phyloP scores from a whole-genome alignment of 2,329 filamentous ascomycete genomes.

The Aspergillus candidus region DNA sequence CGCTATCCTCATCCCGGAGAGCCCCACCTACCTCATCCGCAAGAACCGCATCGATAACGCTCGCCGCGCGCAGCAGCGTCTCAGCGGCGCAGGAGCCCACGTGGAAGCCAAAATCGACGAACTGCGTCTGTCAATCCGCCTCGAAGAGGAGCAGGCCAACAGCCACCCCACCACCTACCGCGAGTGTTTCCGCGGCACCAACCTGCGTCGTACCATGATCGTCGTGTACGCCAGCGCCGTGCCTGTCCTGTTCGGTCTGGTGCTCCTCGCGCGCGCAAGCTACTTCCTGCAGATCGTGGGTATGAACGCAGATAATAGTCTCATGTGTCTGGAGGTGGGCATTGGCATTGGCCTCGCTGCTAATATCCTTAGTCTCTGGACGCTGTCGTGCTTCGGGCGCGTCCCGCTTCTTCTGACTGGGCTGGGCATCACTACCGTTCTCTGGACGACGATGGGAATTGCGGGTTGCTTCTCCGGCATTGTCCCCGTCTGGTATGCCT shows the following conservation, averaged over 20 bases:
- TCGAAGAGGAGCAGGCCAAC: conserved; percentile 42
- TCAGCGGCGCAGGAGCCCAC: conserved; percentile 40
- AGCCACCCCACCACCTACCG: conserved; percentile 22
- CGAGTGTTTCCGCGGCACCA: conserved; percentile 20
- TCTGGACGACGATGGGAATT: conserved; percentile 47
- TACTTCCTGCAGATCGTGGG: conserved; percentile 36
- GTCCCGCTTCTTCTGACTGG: conserved; percentile 28
- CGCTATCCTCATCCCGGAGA: conserved; percentile 46
- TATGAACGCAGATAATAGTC: conserved; percentile 22
- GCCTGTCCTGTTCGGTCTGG: conserved; percentile 43
- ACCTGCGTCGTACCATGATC: conserved; percentile 26
- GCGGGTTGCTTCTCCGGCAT: conserved; percentile 39
- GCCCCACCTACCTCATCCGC: conserved; percentile 46
- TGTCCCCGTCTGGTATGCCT: conserved; percentile 36
- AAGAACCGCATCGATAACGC: conserved; percentile 36
- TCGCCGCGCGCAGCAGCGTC: conserved; percentile 42
- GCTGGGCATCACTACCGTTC: conserved; percentile 22
- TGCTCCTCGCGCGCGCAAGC: conserved; percentile 39
- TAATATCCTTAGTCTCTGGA: conserved; percentile 43
- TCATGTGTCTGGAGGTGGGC: conserved; percentile 44
- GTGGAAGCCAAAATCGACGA: conserved; percentile 28
- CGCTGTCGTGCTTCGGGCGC: conserved; percentile 38
- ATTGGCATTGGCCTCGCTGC: conserved; percentile 42
- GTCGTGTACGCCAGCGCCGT: conserved; percentile 38
- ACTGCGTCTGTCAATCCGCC: conserved; percentile 40